Base-by-base conservation (phyloP, 208 protist genomes). In the Trichomonas gallinae region DNA sequence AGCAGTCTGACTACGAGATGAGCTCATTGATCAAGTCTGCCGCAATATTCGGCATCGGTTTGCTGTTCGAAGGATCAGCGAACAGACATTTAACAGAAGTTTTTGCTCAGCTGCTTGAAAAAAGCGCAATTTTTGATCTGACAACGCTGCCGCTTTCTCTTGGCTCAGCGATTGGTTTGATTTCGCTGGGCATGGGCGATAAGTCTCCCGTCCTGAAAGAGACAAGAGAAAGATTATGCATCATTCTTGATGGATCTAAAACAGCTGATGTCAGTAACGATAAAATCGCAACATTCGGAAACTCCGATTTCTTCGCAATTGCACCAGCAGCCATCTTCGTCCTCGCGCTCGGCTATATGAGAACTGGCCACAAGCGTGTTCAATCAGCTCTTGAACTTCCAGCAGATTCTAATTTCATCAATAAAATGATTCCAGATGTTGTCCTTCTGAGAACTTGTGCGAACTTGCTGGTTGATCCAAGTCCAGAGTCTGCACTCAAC, bases 161-260 rank as follows among this genome's bases (percentile, higher is more conserved):
- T 38, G 87, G 87, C 2, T 36, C 26, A 34, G 40, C 87, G 38
- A 93, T 93, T 38, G 87, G 87, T 51, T 26, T 93, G 8, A 40
- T 93, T 17, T 48, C 42, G 1, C 15, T 93, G 8, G 87, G 44
- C 13, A 34, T 51, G 13, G 87, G 87, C 36, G 87, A 93, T 51
- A 40, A 93, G 51, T 93, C 87, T 3, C 42, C 40, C 21, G 87
- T 93, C 51, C 45, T 93, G 13, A 93, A 44, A 38, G 87, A 93
- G 4, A 93, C 42, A 10, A 93, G 87, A 93, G 87, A 93, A 93
- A 93, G 44, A 93, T 38, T 93, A 38, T 93, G 87, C 45, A 44
- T 51, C 0, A 93, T 93, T 38, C 46, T 93, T n/a, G 42, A 17
- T 21, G 87, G 87, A 38, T 49, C 31, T 4, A 93, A 93, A 38